phyloP scores from a whole-genome alignment of 176 grass and related monocot genomes.

The Oryza nivara region DNA sequence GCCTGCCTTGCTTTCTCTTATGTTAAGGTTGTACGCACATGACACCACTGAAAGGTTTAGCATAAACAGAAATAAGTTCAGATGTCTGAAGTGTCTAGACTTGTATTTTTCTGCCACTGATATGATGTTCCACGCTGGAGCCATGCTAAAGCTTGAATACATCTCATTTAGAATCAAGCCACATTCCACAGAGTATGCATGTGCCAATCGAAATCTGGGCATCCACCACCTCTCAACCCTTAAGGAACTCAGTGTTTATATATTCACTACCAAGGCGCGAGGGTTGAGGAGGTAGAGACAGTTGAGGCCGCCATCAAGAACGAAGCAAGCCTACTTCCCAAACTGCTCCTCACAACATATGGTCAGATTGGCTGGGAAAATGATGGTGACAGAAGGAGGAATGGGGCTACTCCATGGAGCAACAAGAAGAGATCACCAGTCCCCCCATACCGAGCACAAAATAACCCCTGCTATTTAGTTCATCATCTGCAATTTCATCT shows the following conservation, averaged over 20 bases:
- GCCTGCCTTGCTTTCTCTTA: not conserved
- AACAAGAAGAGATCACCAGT: not conserved
- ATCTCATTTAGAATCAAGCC: not conserved
- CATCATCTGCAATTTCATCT: not conserved
- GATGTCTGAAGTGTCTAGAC: not conserved
- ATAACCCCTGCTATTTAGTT: not conserved
- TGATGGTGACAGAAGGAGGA: no score
- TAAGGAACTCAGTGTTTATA: rapidly evolving
- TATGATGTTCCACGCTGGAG: not conserved
- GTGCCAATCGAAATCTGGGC: not conserved
- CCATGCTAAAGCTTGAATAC: not conserved
- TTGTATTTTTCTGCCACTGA: not conserved
- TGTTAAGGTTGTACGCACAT: not conserved
- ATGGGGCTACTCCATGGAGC: no score
- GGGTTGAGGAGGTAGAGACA: not conserved
- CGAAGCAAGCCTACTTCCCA: not conserved
- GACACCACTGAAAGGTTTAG: not conserved
- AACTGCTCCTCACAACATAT: not conserved
- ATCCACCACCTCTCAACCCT: not conserved
- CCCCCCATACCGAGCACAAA: not conserved
- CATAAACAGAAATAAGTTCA: not conserved
- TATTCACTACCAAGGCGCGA: not conserved
- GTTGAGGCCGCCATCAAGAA: not conserved
- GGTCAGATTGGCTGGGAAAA: no score
- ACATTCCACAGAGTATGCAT: not conserved